Evolutionary conservation across 2,329 filamentous ascomycete genomes (phyloP), one percentile per base, ranked within the genome.

Genomic region (Talaromyces verruculosus): DNA sequence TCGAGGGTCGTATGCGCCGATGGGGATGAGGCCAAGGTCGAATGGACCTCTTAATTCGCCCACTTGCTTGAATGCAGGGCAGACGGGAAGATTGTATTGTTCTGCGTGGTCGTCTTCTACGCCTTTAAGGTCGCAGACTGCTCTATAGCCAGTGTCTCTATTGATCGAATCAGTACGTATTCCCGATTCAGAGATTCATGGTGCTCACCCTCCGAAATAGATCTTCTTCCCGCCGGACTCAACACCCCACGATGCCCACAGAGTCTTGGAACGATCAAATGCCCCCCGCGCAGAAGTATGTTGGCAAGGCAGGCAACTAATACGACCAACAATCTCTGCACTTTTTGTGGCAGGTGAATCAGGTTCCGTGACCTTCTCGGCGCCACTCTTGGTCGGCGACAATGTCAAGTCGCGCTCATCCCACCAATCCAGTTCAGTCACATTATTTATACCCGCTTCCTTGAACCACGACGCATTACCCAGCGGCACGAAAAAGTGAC

Each of bases 361-460:
- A 11, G 33, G 37, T 3, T 69, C 69, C 0, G 71, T 65, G 53
- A 65, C 25, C 22, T 75, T 71, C 60, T 76, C 71, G 0, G 69
- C 65, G 1, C 61, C 45, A 15, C 72, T 69, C 69, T 71, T 63
- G 66, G 71, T 70, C 6, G 78, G 75, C 15, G 85, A 82, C 30
- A 97, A 79, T 0, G 81, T 87, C n/a, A 97, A 77, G 58, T 94
- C 88, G 5, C 88, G 85, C 69, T 91, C 89, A 71, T 96, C 89
- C 94, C 94, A 97, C 94, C 94, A 97, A 79, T 98, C 94, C 72
- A 97, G 78, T 80, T 97, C 93, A 0, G 92, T 96, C 51, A 94
- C 89, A 67, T 92, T 91, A 1, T 85, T 69, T 63, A 97, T 86
- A 0, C 91, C 92, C 30, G 83, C 84, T 3, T 83, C 80, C 57